These are phyloP conservation scores for Arachis hypogaea DNA, from an alignment of 306 rosid species.

Conservation along the genomic window DNA sequence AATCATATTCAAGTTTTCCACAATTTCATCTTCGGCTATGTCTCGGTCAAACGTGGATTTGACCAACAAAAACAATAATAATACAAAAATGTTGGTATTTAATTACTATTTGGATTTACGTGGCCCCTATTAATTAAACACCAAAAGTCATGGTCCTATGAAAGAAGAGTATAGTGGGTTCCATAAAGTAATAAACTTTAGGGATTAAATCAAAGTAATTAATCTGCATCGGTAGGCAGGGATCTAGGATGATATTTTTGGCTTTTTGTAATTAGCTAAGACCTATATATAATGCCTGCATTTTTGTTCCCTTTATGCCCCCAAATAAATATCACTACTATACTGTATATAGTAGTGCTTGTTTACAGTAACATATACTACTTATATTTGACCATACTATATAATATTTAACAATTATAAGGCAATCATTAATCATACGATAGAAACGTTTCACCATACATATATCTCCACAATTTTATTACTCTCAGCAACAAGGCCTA, in stretches of 20 bases:
- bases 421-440: conserved; percentile 27
- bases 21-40: no score
- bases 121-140: no score
- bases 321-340: no score
- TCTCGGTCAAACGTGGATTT: no score
- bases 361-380: conserved; percentile 25
- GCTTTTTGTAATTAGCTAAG: conserved; percentile 34
- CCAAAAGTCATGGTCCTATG: neutral
- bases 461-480: neutral
- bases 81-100: no score
- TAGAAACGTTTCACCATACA: conserved; percentile 36
- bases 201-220: conserved; percentile 30
- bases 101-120: no score
- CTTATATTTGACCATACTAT: conserved; percentile 39
- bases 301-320: conserved; percentile 38
- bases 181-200: conserved; percentile 35
- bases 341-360: conserved; percentile 42
- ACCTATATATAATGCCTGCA: conserved; percentile 50
- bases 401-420: conserved; percentile 16
- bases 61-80: no score
- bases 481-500: neutral
- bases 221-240: conserved; percentile 45
- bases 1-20: no score
- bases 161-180: conserved; percentile 32
- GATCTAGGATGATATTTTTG: conserved; percentile 49